phyloP scores from a whole-genome alignment of 345 rosid species.

The Eucalyptus sideroxylon region DNA sequence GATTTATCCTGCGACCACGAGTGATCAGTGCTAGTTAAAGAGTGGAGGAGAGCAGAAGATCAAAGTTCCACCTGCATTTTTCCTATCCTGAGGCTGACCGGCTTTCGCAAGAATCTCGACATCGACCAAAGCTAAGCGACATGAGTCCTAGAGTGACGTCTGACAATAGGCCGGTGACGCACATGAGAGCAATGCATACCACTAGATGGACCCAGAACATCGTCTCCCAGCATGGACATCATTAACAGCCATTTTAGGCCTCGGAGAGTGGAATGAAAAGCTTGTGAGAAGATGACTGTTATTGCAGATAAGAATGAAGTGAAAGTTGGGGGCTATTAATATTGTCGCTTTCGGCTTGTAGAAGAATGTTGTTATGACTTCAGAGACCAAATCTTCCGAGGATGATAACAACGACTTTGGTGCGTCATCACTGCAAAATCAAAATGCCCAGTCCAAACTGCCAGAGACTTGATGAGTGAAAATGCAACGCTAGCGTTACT shows the following conservation, averaged over 20 bases:
- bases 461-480: background rate
- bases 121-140: conserved; percentile 74
- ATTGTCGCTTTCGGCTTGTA: background rate
- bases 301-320: background rate
- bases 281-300: background rate
- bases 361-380: background rate
- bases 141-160: conserved; percentile 76
- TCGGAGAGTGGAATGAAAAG: background rate
- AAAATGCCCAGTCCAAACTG: background rate
- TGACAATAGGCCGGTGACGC: conserved; percentile 72
- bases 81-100: conserved; percentile 56
- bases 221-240: conserved; percentile 80
- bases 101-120: conserved; percentile 69
- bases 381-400: background rate
- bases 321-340: background rate
- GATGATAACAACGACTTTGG: background rate
- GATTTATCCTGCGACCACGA: conserved; percentile 38
- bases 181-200: conserved; percentile 35
- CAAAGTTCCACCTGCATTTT: conserved; percentile 38
- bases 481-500: background rate
- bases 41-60: background rate
- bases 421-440: background rate
- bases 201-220: conserved; percentile 74
- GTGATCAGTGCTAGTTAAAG: background rate
- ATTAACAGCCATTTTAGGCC: conserved; percentile 51